phyloP scores from a whole-genome alignment of 2,329 filamentous ascomycete species.

The Paecilomyces dactylethromorphus region DNA sequence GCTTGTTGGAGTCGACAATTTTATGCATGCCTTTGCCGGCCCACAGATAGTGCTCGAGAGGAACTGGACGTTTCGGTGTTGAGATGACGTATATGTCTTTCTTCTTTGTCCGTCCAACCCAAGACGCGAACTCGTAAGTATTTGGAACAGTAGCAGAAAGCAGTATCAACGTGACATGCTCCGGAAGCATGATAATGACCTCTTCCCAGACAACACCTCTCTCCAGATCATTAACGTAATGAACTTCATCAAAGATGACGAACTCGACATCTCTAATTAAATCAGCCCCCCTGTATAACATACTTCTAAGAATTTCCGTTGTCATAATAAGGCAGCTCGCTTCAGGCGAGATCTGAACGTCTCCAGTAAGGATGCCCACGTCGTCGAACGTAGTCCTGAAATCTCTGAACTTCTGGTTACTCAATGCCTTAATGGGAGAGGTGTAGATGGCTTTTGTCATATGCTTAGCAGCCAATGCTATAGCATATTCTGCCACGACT shows the following conservation, averaged over 20 bases:
- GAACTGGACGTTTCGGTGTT: slow-evolving; percentile 88
- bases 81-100: slow-evolving; percentile 99
- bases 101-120: slow-evolving; percentile 96
- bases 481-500: slow-evolving; percentile 95
- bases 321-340: slow-evolving; percentile 99
- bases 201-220: slow-evolving; percentile 98
- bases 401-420: slow-evolving; percentile 97
- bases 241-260: slow-evolving; percentile 97
- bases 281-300: slow-evolving; percentile 95
- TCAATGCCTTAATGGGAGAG: slow-evolving; percentile 94
- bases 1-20: slow-evolving; percentile 89
- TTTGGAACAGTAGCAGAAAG: slow-evolving; percentile 96
- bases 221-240: slow-evolving; percentile 96
- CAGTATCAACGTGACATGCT: slow-evolving; percentile 91
- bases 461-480: slow-evolving; percentile 90
- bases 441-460: slow-evolving; percentile 99
- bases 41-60: slow-evolving; percentile 94
- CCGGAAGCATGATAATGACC: slow-evolving; percentile 98
- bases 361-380: slow-evolving; percentile 92
- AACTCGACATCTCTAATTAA: slow-evolving; percentile 96
- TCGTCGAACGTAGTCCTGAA: slow-evolving; percentile 88
- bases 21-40: slow-evolving; percentile 87
- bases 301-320: slow-evolving; percentile 93
- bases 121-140: slow-evolving; percentile 94
- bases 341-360: slow-evolving; percentile 96